A percentile compares a stretch with the other conserved stretches of the same genome.
Conservation (phyloP, 176 grass and related monocot species). For the Aegilops umbellulata region DNA sequence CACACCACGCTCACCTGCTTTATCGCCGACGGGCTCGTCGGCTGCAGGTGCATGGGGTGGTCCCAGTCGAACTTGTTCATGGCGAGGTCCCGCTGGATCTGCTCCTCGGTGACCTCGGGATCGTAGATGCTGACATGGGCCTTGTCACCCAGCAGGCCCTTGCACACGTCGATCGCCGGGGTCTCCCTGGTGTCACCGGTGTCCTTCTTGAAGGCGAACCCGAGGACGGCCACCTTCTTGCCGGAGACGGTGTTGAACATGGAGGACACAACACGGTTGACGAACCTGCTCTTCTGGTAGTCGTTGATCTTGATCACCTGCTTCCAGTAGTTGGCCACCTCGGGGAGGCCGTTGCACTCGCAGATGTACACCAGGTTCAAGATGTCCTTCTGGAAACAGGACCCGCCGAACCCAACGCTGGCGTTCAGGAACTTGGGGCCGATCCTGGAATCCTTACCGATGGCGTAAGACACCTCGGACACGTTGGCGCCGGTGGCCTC, state of each 20-base stretch:
- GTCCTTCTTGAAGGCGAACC: constrained; percentile 79
- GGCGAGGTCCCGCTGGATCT: constrained; percentile 78
- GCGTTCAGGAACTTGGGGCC: constrained; percentile 86
- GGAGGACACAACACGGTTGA: constrained; percentile 27
- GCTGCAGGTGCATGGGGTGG: constrained; percentile 83
- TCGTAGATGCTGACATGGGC: constrained; percentile 80
- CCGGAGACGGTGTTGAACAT: constrained; percentile 27
- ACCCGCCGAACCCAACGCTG: constrained; percentile 81
- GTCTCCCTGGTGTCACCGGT: constrained; percentile 87
- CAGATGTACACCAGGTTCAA: constrained; percentile 88
- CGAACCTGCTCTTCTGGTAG: constrained; percentile 86
- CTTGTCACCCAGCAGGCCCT: constrained; percentile 77
- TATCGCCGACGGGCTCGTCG: constrained; percentile 52
- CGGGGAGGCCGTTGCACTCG: constrained; percentile 81
- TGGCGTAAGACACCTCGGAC: constrained; percentile 64
- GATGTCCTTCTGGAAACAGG: constrained; percentile 91
- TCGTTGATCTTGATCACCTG: constrained; percentile 96
- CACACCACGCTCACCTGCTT: constrained; percentile 79
- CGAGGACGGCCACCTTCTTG: constrained; percentile 19
- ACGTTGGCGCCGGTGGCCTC: constrained; percentile 83
- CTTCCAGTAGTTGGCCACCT: constrained; percentile 91
- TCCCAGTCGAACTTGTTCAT: constrained; percentile 93
- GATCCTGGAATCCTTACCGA: constrained; percentile 76
- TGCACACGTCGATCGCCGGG: constrained; percentile 73
- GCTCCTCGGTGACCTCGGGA: constrained; percentile 77